phyloP scores from a whole-genome alignment of 2,329 filamentous ascomycete genomes.

The Aspergillus sp. region DNA sequence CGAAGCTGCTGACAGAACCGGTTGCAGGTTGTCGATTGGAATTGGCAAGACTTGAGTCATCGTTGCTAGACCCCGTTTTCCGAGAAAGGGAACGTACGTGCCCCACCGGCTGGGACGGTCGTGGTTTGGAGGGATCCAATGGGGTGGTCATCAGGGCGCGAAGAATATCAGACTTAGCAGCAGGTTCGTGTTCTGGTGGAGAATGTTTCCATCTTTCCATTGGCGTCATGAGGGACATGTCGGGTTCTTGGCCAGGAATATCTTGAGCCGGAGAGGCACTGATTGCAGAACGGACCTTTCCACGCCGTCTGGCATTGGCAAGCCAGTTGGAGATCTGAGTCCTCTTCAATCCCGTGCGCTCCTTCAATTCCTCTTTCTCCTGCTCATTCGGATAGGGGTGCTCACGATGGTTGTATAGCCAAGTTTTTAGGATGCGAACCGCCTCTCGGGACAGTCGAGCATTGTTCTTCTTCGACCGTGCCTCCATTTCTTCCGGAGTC shows the following conservation, averaged over 20 bases:
- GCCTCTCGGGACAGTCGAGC: conserved; percentile 74
- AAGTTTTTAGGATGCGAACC: conserved; percentile 72
- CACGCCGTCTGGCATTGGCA: conserved; percentile 76
- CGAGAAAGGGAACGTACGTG: conserved; percentile 32
- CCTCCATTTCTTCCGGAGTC: conserved; percentile 31
- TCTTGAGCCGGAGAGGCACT: conserved; percentile 65
- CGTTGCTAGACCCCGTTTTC: conserved; percentile 42
- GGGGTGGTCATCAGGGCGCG: conserved; percentile 48
- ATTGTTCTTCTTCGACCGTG: conserved; percentile 55
- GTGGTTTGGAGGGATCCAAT: conserved; percentile 27
- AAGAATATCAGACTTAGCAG: conserved; percentile 57
- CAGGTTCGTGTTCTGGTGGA: conserved; percentile 63
- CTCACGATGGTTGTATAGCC: conserved; percentile 70
- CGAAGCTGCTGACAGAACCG: conserved; percentile 48
- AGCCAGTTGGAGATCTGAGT: conserved; percentile 89
- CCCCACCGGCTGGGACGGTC: conserved; percentile 19
- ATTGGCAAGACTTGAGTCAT: conserved; percentile 46
- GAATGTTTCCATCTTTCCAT: conserved; percentile 64
- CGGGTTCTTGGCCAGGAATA: conserved; percentile 57
- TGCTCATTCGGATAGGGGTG: conserved; percentile 86
- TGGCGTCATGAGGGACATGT: conserved; percentile 52
- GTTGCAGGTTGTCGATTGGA: conserved; percentile 43
- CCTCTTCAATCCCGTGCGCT: conserved; percentile 71
- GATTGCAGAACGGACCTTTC: conserved; percentile 63
- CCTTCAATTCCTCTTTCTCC: conserved; percentile 73